A percentile compares a stretch with the other conserved stretches of the same genome.
phyloP scores from a whole-genome alignment of 257 asterid species.

The Solanum paucissectum region DNA sequence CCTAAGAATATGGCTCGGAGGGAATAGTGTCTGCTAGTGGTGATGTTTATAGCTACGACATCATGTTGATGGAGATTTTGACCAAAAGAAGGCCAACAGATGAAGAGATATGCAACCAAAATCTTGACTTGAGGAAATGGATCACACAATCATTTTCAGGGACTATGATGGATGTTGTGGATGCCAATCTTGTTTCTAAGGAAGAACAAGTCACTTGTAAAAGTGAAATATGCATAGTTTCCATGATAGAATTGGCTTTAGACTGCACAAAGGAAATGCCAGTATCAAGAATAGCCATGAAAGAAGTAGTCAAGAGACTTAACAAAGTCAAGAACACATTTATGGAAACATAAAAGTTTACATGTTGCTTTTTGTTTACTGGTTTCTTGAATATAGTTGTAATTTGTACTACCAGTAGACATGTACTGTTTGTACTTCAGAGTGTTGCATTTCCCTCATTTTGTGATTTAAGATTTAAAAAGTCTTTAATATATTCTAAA shows the following conservation, averaged over 20 bases:
- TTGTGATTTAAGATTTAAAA: no score
- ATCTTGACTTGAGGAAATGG: conserved; percentile 13
- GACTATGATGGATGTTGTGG: neutral
- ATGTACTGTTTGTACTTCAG: no score
- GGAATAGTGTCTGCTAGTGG: neutral
- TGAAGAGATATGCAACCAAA: neutral
- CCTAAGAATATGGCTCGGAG: neutral
- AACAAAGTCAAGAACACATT: neutral
- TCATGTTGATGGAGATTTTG: conserved; percentile 13
- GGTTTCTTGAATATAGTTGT: no score
- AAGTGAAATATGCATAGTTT: neutral
- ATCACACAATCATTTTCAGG: neutral
- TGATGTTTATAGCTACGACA: neutral
- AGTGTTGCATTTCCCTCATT: no score
- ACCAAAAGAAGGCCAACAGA: neutral
- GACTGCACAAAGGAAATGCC: neutral
- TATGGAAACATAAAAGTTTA: neutral
- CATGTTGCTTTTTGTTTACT: neutral
- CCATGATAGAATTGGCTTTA: neutral
- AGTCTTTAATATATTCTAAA: neutral
- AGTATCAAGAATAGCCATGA: neutral
- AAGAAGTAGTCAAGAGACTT: neutral
- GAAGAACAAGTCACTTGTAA: neutral
- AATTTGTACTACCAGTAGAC: no score
- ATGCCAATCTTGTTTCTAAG: neutral